A percentile compares a stretch with the other conserved stretches of the same genome.
Evolutionary conservation across 306 rosid species (phyloP).

Genomic region (Oemleria cerasiformis): DNA sequence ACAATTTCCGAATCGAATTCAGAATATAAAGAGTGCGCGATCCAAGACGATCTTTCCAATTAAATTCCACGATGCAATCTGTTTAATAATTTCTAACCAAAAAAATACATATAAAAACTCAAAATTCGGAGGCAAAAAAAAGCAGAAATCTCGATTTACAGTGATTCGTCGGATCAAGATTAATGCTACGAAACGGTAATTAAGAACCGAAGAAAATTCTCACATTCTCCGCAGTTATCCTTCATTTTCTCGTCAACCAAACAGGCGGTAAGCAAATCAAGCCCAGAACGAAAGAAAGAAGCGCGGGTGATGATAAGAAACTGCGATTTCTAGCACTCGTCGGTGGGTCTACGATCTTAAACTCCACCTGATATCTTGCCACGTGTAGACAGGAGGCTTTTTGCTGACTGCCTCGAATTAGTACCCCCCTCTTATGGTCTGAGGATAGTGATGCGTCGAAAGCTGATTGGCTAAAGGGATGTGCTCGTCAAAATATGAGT

Average conservation of each 20-base stretch:
- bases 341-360: background rate
- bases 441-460: background rate
- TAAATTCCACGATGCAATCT: background rate
- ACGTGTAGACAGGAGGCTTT: background rate
- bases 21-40: background rate
- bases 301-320: background rate
- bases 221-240: background rate
- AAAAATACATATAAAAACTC: background rate
- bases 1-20: background rate
- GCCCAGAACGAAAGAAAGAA: background rate
- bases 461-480: background rate
- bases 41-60: conserved; percentile 1
- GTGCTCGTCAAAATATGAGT: background rate
- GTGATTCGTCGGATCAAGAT: background rate
- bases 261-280: conserved; percentile 2
- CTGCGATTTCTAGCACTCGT: background rate
- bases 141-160: background rate
- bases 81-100: background rate
- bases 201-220: background rate
- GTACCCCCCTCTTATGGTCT: background rate
- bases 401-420: background rate
- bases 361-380: background rate
- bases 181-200: background rate
- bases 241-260: conserved; percentile 25
- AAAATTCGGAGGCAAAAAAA: background rate